Evolutionary conservation across 2,329 filamentous ascomycete genomes (phyloP), one percentile per base, ranked within the genome.

Genomic region (Teratosphaeriaceae sp.): DNA sequence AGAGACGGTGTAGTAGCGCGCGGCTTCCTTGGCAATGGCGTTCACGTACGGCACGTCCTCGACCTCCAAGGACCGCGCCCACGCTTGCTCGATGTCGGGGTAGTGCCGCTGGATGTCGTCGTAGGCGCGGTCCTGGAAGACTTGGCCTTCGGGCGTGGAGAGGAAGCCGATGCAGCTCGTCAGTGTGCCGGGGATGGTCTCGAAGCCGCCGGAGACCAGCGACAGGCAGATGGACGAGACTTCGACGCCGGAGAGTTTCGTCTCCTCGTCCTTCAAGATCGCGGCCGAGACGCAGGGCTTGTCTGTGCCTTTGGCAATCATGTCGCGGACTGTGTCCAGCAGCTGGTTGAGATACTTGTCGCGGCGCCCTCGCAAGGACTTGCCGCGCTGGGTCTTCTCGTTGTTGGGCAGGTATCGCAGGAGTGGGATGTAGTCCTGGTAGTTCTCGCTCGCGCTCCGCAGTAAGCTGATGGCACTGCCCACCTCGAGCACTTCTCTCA

Each of bases 241-340:
- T 52, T 77, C 73, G 1, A 75, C 72, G 1, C 70, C 71, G 1
- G 64, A 70, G 2, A 77, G 61, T 49, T 72, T 74, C 1, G 72
- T 73, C 49, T 76, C 73, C 48, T 74, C 57, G 43, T 76, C 73
- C 49, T 76, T 76, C 8, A 76, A 58, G 23, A 76, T 75, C 0
- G 72, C 72, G 0, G 72, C 71, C 1, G 68, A 70, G 47, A 77
- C 75, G 48, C 74, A 76, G 1, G 73, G 72, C 52, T 74, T 75
- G 45, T 76, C 73, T 0, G 67, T 73, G 5, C 72, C 72, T 5
- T 68, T 62, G 37, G 65, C 61, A 45, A 75, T 74, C 72, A 74
- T 75, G 12, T 64, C 67, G 11, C 70, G 62, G 4, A 76, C 71
- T 46, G 73, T 72, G 42, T 72, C 63, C 5, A 76, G 59, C 1